Evolutionary conservation across 2,329 filamentous ascomycete genomes (phyloP), one percentile per base, ranked within the genome.

Genomic region (Rugonectria rugulosa): DNA sequence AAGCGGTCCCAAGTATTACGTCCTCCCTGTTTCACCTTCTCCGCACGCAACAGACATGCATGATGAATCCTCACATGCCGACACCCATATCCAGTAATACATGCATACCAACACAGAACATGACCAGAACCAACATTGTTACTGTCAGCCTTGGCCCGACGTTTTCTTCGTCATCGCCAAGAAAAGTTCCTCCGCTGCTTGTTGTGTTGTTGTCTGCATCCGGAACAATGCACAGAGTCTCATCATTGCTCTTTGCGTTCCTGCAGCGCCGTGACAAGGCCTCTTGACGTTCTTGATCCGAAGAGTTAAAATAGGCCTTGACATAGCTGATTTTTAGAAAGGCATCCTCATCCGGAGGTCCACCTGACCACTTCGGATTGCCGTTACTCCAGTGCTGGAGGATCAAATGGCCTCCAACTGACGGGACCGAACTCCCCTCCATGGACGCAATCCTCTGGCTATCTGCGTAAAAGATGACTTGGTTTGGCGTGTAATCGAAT

Each of bases 311-410:
- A 72, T 93, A 94, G 0, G 87, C 87, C 70, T 90, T 91, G 53
- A 92, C 81, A 66, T 92, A 92, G 31, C 79, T 82, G 20, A 93
- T 79, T 6, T 80, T 83, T 64, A 91, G 77, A 15, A 81, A 73
- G 0, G 89, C 84, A 64, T 92, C 87, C 27, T 77, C 59, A 0
- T 63, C 61, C 0, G 90, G 90, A 3, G 90, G 90, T 0, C 90
- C 90, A 11, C 79, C 85, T 34, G 87, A 89, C 90, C 90, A 94
- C 2, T 77, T 67, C 6, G 78, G 69, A 68, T 92, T 88, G 27
- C 90, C 90, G 63, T 92, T 93, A 70, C 88, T 91, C 90, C 90
- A 87, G 70, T 93, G 90, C 65, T 87, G 88, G 51, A 94, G 73
- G 45, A 90, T 84, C 36, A 94, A 70, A 68, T 88, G 84, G 1